A percentile compares a stretch with the other conserved stretches of the same genome.
phyloP scores from a whole-genome alignment of 495 filamentous ascomycete genomes.

The Thermothielavioides terrestris region DNA sequence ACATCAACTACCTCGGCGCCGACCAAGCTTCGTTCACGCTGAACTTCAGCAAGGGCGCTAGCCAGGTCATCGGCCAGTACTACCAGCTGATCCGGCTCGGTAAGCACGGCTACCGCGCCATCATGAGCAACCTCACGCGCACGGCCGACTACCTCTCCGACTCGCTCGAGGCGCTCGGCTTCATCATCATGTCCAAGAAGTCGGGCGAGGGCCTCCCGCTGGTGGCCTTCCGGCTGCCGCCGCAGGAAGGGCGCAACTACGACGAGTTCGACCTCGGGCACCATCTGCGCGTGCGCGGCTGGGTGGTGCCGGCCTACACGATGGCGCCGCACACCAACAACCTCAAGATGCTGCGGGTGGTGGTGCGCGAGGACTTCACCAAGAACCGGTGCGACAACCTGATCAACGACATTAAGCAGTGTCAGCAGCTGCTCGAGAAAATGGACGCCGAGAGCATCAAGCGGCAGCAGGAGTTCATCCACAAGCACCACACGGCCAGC shows the following conservation, averaged over 20 bases:
- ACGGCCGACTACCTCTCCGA: conserved; percentile 71
- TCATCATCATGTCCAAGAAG: conserved; percentile 75
- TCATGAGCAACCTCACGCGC: conserved; percentile 81
- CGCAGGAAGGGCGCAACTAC: conserved; percentile 49
- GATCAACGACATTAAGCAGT: conserved; percentile 63
- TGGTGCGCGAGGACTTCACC: conserved; percentile 83
- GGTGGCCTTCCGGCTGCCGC: conserved; percentile 71
- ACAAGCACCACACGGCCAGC: conserved; percentile 45
- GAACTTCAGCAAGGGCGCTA: conserved; percentile 90
- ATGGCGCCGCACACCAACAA: conserved; percentile 78
- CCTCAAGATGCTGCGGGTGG: conserved; percentile 79
- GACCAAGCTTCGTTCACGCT: conserved; percentile 96
- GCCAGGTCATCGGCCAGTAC: conserved; percentile 90
- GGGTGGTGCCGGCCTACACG: conserved; percentile 89
- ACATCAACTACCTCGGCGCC: conserved; percentile 93
- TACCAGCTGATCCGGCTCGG: conserved; percentile 91
- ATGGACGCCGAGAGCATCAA: conserved; percentile 64
- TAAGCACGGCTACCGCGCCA: conserved; percentile 74
- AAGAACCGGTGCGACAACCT: conserved; percentile 65
- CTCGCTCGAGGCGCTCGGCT: conserved; percentile 61
- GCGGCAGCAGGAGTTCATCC: conserved; percentile 57
- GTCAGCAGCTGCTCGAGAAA: conserved; percentile 54
- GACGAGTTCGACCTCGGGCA: conserved; percentile 81
- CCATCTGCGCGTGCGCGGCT: conserved; percentile 71
- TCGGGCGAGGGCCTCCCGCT: conserved; percentile 69